phyloP scores from a whole-genome alignment of 1,139 yeast genomes.

The Lodderomyces theae region DNA sequence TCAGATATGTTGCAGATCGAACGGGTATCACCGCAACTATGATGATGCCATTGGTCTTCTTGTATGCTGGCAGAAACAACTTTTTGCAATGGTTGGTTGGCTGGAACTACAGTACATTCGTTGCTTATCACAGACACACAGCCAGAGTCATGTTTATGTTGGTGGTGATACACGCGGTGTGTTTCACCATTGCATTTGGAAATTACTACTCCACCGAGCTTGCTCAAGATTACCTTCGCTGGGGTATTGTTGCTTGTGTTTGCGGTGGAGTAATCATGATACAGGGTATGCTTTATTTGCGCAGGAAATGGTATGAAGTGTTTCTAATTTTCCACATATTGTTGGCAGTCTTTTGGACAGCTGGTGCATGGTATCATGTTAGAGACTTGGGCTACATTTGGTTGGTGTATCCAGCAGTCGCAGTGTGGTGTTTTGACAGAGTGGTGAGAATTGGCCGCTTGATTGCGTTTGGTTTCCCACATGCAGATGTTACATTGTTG shows the following conservation, averaged over 20 bases:
- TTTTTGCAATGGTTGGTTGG: slow-evolving; percentile 42
- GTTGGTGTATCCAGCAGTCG: slow-evolving; percentile 38
- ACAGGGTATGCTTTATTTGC: slow-evolving; percentile 38
- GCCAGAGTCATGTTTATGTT: slow-evolving; percentile 31
- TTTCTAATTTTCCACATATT: slow-evolving; percentile 41
- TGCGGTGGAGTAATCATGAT: slow-evolving; percentile 33
- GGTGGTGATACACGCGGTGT: slow-evolving; percentile 35
- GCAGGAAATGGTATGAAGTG: slow-evolving; percentile 44
- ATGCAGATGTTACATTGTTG: slow-evolving; percentile 31
- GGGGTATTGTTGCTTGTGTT: slow-evolving; percentile 34
- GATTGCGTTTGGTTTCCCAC: slow-evolving; percentile 37
- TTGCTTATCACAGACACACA: slow-evolving; percentile 39
- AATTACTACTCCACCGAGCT: slow-evolving; percentile 16
- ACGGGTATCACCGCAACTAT: slow-evolving; percentile 32
- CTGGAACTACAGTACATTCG: slow-evolving; percentile 35
- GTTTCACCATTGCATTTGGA: slow-evolving; percentile 28
- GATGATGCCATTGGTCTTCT: slow-evolving; percentile 32
- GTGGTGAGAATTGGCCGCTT: slow-evolving; percentile 35
- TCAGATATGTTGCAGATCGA: slow-evolving; percentile 32
- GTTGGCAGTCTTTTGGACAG: slow-evolving; percentile 40
- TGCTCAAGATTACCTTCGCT: slow-evolving; percentile 22
- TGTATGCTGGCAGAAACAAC: slow-evolving; percentile 45
- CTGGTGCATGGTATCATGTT: slow-evolving; percentile 44
- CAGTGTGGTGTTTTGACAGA: slow-evolving; percentile 46
- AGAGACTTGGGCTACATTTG: slow-evolving; percentile 37